Evolutionary conservation across 1,139 yeast genomes (phyloP).

Genomic region (Kodamaea derodonti): DNA sequence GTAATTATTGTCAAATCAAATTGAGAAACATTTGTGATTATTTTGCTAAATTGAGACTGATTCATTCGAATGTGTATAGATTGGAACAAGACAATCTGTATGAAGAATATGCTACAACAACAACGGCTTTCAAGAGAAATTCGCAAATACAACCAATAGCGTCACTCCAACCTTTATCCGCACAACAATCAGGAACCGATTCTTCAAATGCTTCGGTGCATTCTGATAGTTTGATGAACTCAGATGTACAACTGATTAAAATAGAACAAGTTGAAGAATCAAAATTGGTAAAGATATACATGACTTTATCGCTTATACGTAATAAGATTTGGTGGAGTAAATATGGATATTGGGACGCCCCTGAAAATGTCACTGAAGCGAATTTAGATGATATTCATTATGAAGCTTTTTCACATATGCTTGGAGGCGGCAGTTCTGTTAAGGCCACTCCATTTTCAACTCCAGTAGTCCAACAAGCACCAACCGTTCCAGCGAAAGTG

Average conservation of each 20-base stretch:
- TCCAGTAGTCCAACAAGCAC: constrained; percentile 7
- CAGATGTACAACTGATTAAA: constrained; percentile 9
- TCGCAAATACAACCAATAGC: constrained; percentile 3
- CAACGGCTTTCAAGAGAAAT: constrained; percentile 19
- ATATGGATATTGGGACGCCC: constrained; percentile 61
- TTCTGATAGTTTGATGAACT: constrained; percentile 10
- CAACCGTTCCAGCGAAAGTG: constrained; percentile 3
- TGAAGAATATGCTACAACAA: constrained; percentile 20
- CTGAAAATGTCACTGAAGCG: constrained; percentile 26
- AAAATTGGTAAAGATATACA: constrained; percentile 20
- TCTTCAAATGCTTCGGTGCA: constrained; percentile 3
- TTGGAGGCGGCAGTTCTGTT: constrained; percentile 1
- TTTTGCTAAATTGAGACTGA: constrained; percentile 65
- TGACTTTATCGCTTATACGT: constrained; percentile 28
- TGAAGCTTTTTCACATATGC: constrained; percentile 13
- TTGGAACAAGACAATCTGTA: constrained; percentile 21
- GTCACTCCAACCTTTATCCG: not conserved
- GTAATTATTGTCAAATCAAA: constrained; percentile 77
- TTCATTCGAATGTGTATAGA: constrained; percentile 49
- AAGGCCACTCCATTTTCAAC: not conserved
- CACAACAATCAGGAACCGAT: not conserved
- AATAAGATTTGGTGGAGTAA: constrained; percentile 76
- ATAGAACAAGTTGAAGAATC: constrained; percentile 17
- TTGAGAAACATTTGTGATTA: constrained; percentile 78
- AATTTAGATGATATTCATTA: constrained; percentile 13